Evolutionary conservation across 208 protist genomes (phyloP).

Genomic region (Leishmania aethiopica): DNA sequence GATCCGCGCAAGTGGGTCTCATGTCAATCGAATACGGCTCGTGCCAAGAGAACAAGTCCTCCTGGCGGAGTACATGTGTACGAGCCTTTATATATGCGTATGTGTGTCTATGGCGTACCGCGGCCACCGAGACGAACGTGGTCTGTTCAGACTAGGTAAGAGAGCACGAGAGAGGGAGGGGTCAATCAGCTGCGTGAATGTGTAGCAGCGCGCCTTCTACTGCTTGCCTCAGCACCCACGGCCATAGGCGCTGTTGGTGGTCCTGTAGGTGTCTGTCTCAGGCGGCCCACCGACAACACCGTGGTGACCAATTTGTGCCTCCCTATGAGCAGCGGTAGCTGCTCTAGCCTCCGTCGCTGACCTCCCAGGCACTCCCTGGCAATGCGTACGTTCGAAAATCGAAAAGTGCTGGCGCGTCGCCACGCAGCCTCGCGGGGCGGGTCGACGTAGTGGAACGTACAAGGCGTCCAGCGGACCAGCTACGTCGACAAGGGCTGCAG

Average conservation of each 20-base stretch:
- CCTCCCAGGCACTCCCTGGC: neutral
- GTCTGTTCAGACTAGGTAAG: neutral
- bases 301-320: neutral
- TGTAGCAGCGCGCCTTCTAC: neutral
- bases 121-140: neutral
- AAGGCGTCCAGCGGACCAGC: conserved; percentile 15
- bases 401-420: conserved; percentile 33
- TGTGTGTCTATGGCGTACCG: neutral
- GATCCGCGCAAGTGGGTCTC: neutral
- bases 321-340: neutral
- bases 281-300: neutral
- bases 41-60: neutral
- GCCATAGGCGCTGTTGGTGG: conserved; percentile 9
- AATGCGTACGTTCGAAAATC: conserved; percentile 20
- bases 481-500: conserved; percentile 25
- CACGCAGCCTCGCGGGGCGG: conserved; percentile 14
- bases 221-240: conserved; percentile 1
- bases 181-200: neutral
- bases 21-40: neutral
- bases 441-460: conserved; percentile 29
- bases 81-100: neutral
- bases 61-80: neutral
- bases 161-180: neutral
- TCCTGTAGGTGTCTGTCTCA: conserved; percentile 6
- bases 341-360: neutral